Percentiles rank a stretch among this genome's conserved stretches.
phyloP scores from a whole-genome alignment of 345 rosid genomes.

The Euphorbia lathyris region DNA sequence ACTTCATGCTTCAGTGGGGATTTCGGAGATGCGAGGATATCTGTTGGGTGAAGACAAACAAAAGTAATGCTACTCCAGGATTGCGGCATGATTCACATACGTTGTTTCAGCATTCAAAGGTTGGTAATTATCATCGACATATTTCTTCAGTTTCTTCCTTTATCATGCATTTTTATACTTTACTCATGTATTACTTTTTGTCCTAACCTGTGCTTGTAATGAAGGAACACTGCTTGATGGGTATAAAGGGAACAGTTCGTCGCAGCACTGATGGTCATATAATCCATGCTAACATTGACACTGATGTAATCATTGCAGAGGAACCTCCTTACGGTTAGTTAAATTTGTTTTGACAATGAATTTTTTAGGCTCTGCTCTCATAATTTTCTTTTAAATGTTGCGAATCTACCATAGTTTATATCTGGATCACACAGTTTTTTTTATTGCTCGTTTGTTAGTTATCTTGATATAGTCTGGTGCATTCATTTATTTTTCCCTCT shows the following conservation, averaged over 20 bases:
- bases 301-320: constrained; percentile 97
- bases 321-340: constrained; percentile 95
- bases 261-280: constrained; percentile 99
- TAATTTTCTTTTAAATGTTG: not conserved
- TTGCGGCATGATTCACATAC: constrained; percentile 94
- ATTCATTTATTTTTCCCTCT: not conserved
- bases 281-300: constrained; percentile 96
- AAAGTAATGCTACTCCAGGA: constrained; percentile 85
- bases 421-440: not conserved
- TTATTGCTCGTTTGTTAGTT: not conserved
- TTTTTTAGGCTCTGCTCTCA: not conserved
- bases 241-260: constrained; percentile 96
- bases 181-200: constrained; percentile 6
- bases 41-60: constrained; percentile 99
- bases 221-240: constrained; percentile 99
- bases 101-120: constrained; percentile 98
- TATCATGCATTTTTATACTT: constrained; percentile 1
- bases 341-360: not conserved
- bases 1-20: constrained; percentile 65
- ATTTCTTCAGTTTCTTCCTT: not conserved
- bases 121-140: constrained; percentile 24
- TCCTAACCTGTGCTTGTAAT: constrained; percentile 16
- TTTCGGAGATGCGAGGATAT: constrained; percentile 98
- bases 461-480: not conserved
- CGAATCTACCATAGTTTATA: not conserved